phyloP scores from a whole-genome alignment of 768 basidiomycete genomes.

The Pleurotus pulmonarius region DNA sequence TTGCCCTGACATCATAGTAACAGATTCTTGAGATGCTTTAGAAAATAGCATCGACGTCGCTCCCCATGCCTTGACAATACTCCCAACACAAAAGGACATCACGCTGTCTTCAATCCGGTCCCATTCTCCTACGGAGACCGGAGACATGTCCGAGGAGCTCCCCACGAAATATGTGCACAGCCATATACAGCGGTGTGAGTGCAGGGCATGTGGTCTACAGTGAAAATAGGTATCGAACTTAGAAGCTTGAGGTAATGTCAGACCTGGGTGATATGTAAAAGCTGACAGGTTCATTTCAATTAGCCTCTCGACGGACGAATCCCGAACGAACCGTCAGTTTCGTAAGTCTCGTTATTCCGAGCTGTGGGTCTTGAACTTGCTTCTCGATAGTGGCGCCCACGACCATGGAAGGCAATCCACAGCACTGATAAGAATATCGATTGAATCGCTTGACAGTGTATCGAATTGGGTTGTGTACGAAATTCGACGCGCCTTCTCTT shows the following conservation, averaged over 20 bases:
- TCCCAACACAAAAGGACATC: too few relatives aligned
- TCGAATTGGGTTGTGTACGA: background rate
- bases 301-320: background rate
- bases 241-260: background rate
- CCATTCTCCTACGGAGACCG: background rate
- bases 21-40: too few relatives aligned
- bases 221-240: background rate
- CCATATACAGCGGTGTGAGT: background rate
- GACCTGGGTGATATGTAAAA: background rate
- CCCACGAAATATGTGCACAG: background rate
- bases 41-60: too few relatives aligned
- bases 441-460: background rate
- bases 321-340: slow-evolving; percentile 1
- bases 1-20: too few relatives aligned
- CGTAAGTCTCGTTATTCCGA: background rate
- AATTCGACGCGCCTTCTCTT: too few relatives aligned
- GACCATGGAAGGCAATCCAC: background rate
- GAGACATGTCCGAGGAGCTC: background rate
- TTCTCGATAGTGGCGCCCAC: background rate
- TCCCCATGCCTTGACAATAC: too few relatives aligned
- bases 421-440: background rate
- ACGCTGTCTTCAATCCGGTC: too few relatives aligned
- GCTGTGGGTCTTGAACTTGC: background rate
- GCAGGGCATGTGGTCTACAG: background rate
- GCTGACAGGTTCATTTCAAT: background rate